phyloP scores from a whole-genome alignment of 2,329 filamentous ascomycete species.

The Pseudonectria buxi region DNA sequence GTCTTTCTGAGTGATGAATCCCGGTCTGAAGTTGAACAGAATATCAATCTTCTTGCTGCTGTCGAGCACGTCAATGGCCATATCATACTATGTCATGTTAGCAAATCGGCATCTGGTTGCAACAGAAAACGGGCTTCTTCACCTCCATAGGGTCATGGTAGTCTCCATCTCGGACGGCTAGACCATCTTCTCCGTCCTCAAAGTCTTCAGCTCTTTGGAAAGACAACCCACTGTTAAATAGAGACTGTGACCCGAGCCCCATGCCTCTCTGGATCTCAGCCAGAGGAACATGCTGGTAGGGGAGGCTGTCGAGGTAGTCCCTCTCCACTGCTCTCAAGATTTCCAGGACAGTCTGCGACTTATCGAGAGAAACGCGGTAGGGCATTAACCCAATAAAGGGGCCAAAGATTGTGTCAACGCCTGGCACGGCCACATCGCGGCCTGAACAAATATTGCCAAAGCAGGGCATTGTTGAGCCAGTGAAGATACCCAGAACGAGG shows the following conservation, averaged over 20 bases:
- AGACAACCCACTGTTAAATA: slow-evolving; percentile 29
- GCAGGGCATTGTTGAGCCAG: slow-evolving; percentile 38
- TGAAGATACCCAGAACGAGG: slow-evolving; percentile 41
- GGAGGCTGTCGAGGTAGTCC: slow-evolving; percentile 38
- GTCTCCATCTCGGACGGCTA: too few species aligned
- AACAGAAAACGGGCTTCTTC: too few species aligned
- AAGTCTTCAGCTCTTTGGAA: slow-evolving; percentile 17
- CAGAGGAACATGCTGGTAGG: slow-evolving; percentile 43
- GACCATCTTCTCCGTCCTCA: too few species aligned
- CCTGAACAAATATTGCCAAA: slow-evolving; percentile 50
- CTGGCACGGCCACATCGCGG: slow-evolving; percentile 42
- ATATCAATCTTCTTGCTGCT: too few species aligned
- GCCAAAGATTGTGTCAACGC: slow-evolving; percentile 42
- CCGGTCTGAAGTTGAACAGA: too few species aligned
- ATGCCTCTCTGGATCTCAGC: slow-evolving; percentile 36
- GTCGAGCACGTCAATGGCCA: too few species aligned
- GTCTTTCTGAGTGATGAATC: too few species aligned
- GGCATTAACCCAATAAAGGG: slow-evolving; percentile 50
- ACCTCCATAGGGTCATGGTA: too few species aligned
- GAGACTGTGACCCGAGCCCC: slow-evolving; percentile 6
- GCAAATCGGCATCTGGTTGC: too few species aligned
- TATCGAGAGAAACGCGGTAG: slow-evolving; percentile 34
- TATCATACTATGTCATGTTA: too few species aligned
- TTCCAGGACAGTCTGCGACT: slow-evolving; percentile 29
- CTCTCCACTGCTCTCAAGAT: slow-evolving; percentile 37